phyloP scores from a whole-genome alignment of 352 stramenopile genomes.

The Pythium sp. region DNA sequence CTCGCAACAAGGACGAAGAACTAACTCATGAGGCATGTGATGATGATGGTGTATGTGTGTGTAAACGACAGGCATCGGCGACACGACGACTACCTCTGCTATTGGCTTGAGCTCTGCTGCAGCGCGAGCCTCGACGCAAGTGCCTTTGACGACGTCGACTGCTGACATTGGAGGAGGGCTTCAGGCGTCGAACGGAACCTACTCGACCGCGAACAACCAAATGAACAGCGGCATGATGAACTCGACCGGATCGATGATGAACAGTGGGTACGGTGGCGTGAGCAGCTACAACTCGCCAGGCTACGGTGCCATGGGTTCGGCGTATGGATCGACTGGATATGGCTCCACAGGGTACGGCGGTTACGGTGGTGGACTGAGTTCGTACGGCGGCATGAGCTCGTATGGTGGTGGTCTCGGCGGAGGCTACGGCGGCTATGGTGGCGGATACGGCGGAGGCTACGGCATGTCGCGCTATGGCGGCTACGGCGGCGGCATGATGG shows the following conservation, averaged over 20 bases:
- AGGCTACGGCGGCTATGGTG: constrained; percentile 24
- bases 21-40: neutral
- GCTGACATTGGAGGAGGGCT: constrained; percentile 4
- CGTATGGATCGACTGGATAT: constrained; percentile 6
- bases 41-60: neutral
- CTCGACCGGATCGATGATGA: constrained; percentile 17
- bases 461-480: constrained; percentile 28
- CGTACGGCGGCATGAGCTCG: constrained; percentile 24
- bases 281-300: constrained; percentile 25
- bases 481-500: constrained; percentile 27
- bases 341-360: constrained; percentile 8
- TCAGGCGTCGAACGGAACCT: constrained; percentile 7
- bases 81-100: constrained; percentile 1
- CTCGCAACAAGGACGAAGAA: neutral
- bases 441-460: constrained; percentile 32
- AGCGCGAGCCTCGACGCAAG: neutral
- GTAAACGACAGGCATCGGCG: neutral
- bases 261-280: constrained; percentile 13
- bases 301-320: constrained; percentile 20
- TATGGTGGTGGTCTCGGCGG: constrained; percentile 34
- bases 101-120: neutral
- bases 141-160: neutral
- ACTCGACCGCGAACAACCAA: constrained; percentile 8
- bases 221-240: constrained; percentile 15
- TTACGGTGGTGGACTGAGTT: constrained; percentile 22